Evolutionary conservation across 768 basidiomycete genomes (phyloP).

Genomic region (Phallus indusiatus): DNA sequence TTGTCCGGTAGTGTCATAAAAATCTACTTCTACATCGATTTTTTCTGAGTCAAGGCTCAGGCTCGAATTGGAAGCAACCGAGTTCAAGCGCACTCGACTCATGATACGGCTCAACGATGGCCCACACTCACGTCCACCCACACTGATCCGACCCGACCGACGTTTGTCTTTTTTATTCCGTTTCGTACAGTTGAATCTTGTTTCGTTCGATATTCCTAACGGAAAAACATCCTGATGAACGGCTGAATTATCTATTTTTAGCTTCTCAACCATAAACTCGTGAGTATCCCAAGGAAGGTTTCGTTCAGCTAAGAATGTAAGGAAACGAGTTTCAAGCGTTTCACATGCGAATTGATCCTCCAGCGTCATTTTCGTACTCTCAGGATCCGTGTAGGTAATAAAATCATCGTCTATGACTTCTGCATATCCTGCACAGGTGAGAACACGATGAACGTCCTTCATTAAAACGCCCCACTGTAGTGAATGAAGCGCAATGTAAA

Average conservation of each 20-base stretch:
- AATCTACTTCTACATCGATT: background rate
- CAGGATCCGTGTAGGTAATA: conserved; percentile 27
- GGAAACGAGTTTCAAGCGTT: background rate
- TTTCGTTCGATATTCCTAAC: background rate
- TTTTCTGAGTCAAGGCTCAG: too few species aligned
- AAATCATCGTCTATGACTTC: conserved; percentile 71
- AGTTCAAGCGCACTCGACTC: background rate
- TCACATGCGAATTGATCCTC: background rate
- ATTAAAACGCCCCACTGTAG: conserved; percentile 51
- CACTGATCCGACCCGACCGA: too few species aligned
- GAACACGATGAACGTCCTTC: conserved; percentile 50
- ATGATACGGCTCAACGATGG: background rate
- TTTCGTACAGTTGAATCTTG: background rate
- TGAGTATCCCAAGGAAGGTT: background rate
- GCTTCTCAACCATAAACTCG: background rate
- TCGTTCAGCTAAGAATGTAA: background rate
- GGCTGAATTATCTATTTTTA: background rate
- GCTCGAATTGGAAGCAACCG: background rate
- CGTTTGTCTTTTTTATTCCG: too few species aligned
- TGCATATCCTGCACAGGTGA: conserved; percentile 50
- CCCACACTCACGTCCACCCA: too few species aligned
- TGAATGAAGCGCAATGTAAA: too few species aligned
- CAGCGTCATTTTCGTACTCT: background rate
- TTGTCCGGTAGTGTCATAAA: background rate
- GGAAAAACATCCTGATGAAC: background rate